Evolutionary conservation across 2,329 filamentous ascomycete genomes (phyloP).

Genomic region (Ophidiomyces ophidiicola): DNA sequence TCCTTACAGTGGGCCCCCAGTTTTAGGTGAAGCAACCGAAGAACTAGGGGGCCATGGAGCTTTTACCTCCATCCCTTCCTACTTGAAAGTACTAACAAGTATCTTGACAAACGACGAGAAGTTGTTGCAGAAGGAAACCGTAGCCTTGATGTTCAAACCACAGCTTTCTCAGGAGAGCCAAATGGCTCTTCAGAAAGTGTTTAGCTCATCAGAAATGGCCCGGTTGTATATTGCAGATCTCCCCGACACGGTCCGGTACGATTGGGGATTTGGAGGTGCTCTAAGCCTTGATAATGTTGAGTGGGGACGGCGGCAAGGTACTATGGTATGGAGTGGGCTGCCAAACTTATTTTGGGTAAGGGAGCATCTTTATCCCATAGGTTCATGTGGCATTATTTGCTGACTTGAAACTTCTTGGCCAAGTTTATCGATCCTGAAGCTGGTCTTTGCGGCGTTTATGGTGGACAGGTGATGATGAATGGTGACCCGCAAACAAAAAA

Average conservation of each 20-base stretch:
- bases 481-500: constrained; percentile 3
- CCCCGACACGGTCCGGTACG: constrained; percentile 1
- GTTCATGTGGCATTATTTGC: not conserved
- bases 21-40: not conserved
- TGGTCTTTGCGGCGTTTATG: constrained; percentile 4
- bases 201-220: not conserved
- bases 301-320: constrained; percentile 3
- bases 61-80: constrained; percentile 2
- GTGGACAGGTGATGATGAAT: constrained; percentile 3
- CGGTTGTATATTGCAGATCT: not conserved
- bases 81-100: constrained; percentile 2
- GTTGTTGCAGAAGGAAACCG: not conserved
- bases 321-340: constrained; percentile 5
- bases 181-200: not conserved
- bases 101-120: not conserved
- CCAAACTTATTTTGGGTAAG: constrained; percentile 9
- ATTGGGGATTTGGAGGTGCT: not conserved
- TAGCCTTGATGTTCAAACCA: constrained; percentile 6
- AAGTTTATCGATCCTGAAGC: constrained; percentile 8
- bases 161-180: constrained; percentile 8
- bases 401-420: not conserved
- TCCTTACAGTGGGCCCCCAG: not conserved
- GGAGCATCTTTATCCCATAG: not conserved
- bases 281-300: constrained; percentile 2
- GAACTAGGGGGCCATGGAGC: constrained; percentile 3